Conservation (phyloP, 306 rosid genomes). For the Carpinus viminea region DNA sequence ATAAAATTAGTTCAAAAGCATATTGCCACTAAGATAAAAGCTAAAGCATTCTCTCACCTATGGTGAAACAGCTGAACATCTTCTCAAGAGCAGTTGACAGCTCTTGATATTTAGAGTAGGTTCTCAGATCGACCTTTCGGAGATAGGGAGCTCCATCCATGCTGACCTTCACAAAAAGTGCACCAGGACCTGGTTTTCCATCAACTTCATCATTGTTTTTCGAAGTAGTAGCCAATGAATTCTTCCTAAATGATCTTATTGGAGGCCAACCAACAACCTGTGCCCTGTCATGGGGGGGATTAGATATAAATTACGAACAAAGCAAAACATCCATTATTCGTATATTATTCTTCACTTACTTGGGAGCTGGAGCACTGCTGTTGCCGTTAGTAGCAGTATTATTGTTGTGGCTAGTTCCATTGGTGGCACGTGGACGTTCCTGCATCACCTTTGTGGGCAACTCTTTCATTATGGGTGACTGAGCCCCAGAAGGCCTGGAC, state of each 20-base stretch:
- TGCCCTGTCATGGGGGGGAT: slow-evolving; percentile 53
- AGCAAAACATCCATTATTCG: background rate
- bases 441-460: slow-evolving; percentile 52
- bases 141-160: slow-evolving; percentile 99
- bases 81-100: slow-evolving; percentile 92
- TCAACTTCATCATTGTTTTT: slow-evolving; percentile 91
- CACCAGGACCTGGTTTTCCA: slow-evolving; percentile 75
- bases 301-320: slow-evolving; percentile 8
- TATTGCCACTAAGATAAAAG: background rate
- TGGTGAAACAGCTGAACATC: slow-evolving; percentile 94
- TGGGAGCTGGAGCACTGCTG: slow-evolving; percentile 74
- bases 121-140: slow-evolving; percentile 93
- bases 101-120: slow-evolving; percentile 73
- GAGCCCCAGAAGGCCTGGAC: slow-evolving; percentile 66
- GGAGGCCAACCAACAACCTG: slow-evolving; percentile 99
- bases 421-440: slow-evolving; percentile 63
- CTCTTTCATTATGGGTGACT: slow-evolving; percentile 54
- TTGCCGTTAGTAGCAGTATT: slow-evolving; percentile 42
- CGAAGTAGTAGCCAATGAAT: slow-evolving; percentile 68
- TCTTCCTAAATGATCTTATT: slow-evolving; percentile 85
- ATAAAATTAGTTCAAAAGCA: background rate
- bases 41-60: slow-evolving; percentile 52
- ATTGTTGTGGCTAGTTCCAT: slow-evolving; percentile 51
- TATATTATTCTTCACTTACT: slow-evolving; percentile 53
- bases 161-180: slow-evolving; percentile 94